A percentile compares a stretch with the other conserved stretches of the same genome.
Conservation (phyloP, 192 early-diverging fungal genomes). For the Coemansia nantahalensis region DNA sequence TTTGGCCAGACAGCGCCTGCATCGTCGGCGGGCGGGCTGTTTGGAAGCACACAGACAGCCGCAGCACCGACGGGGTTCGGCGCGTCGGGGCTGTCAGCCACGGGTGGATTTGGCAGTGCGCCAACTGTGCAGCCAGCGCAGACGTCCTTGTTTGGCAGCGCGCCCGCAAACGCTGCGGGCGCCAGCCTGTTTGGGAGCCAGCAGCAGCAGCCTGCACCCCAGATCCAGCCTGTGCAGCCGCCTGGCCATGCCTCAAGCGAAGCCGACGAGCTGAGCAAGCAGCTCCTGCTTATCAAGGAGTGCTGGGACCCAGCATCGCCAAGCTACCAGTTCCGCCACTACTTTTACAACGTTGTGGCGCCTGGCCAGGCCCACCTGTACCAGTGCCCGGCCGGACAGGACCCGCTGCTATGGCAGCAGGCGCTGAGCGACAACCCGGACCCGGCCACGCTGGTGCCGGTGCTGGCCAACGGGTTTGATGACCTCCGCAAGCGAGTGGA, state of each 20-base stretch:
- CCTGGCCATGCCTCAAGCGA: slow-evolving; percentile 18
- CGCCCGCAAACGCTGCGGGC: not conserved
- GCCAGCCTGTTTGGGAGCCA: slow-evolving; percentile 15
- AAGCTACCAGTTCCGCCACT: slow-evolving; percentile 85
- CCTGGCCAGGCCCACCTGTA: slow-evolving; percentile 81
- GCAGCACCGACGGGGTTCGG: not conserved
- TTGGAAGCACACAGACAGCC: slow-evolving; percentile 5
- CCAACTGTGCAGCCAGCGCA: slow-evolving; percentile 15
- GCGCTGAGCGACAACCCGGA: slow-evolving; percentile 88
- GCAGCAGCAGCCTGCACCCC: slow-evolving; percentile 23
- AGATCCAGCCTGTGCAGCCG: slow-evolving; percentile 49
- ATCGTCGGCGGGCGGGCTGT: not conserved
- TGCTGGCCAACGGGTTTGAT: slow-evolving; percentile 84
- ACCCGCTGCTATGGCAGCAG: slow-evolving; percentile 73
- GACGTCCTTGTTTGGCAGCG: slow-evolving; percentile 23
- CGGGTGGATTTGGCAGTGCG: slow-evolving; percentile 13
- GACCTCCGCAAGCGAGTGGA: slow-evolving; percentile 85
- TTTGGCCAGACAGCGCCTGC: slow-evolving; percentile 9
- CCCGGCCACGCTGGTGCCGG: slow-evolving; percentile 85
- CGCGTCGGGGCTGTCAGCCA: not conserved
- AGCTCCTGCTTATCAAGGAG: slow-evolving; percentile 64
- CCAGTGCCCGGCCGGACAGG: slow-evolving; percentile 66
- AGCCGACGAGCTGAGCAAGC: slow-evolving; percentile 56
- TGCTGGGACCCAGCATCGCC: slow-evolving; percentile 77
- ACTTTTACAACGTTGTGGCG: slow-evolving; percentile 94